Conservation (phyloP, 2,329 filamentous ascomycete genomes). For the Calonectria crousiana region DNA sequence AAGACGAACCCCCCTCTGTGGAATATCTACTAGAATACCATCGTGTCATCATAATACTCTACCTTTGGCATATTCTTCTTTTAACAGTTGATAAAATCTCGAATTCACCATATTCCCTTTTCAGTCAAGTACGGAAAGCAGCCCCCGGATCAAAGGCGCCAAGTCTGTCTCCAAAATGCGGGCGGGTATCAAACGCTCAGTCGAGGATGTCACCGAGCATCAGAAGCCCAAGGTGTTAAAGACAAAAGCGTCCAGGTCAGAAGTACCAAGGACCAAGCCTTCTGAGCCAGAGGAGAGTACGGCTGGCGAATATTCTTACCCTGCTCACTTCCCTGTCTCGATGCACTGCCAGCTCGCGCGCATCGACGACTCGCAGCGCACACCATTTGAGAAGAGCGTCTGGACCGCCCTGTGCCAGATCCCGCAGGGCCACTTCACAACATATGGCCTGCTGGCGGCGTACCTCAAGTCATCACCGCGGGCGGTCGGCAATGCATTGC, state of each 20-base stretch:
- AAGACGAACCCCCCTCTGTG: background rate
- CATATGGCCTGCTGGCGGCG: slow-evolving; percentile 79
- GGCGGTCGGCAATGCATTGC: slow-evolving; percentile 82
- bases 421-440: slow-evolving; percentile 79
- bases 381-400: slow-evolving; percentile 72
- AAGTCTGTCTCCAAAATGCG: slow-evolving; percentile 24
- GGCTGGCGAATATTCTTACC: slow-evolving; percentile 8
- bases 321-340: slow-evolving; percentile 15
- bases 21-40: background rate
- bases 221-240: slow-evolving; percentile 31
- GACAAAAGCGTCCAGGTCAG: background rate
- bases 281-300: slow-evolving; percentile 12
- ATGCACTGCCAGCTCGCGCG: slow-evolving; percentile 57
- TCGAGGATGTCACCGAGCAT: slow-evolving; percentile 31
- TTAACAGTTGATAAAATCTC: background rate
- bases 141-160: no score
- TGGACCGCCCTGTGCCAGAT: slow-evolving; percentile 83
- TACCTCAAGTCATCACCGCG: slow-evolving; percentile 78
- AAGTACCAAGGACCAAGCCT: slow-evolving; percentile 16
- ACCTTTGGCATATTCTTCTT: background rate
- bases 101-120: background rate
- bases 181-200: slow-evolving; percentile 31
- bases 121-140: background rate
- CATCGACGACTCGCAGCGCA: slow-evolving; percentile 59
- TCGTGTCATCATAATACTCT: background rate